Percentiles rank a stretch among this genome's conserved stretches.
Conservation (phyloP, 2,329 filamentous ascomycete species). For the Dactylellina haptotyla region DNA sequence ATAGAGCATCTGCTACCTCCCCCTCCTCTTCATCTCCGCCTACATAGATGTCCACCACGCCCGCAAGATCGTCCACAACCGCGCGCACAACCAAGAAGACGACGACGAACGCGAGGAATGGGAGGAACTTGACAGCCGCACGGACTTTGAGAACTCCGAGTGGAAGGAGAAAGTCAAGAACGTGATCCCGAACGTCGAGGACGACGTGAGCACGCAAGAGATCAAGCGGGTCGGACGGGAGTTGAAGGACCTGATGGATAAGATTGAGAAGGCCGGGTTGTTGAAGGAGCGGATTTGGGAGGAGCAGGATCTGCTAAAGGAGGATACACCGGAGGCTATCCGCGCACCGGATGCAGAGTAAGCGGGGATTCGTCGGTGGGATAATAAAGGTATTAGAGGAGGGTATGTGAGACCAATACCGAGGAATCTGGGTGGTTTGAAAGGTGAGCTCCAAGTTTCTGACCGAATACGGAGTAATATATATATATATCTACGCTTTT, state of each 20-base stretch:
- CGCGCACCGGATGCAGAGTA: slow-evolving; percentile 33
- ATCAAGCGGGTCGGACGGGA: slow-evolving; percentile 71
- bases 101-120: slow-evolving; percentile 91
- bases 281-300: slow-evolving; percentile 15
- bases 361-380: background rate
- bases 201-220: slow-evolving; percentile 79
- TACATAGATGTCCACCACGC: slow-evolving; percentile 64
- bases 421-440: no score
- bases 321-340: slow-evolving; percentile 37
- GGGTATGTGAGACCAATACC: background rate
- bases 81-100: slow-evolving; percentile 82
- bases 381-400: background rate
- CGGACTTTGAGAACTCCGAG: slow-evolving; percentile 83
- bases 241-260: slow-evolving; percentile 63
- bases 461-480: no score
- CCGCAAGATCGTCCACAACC: slow-evolving; percentile 75
- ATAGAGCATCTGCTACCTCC: slow-evolving; percentile 37
- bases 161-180: slow-evolving; percentile 83
- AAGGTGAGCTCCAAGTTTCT: no score
- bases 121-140: slow-evolving; percentile 79
- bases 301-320: slow-evolving; percentile 30
- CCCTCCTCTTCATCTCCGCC: slow-evolving; percentile 43
- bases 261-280: slow-evolving; percentile 57
- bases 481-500: no score
- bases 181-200: slow-evolving; percentile 83